Evolutionary conservation across 768 basidiomycete species (phyloP).

Genomic region (Boletus pseudopeckii): DNA sequence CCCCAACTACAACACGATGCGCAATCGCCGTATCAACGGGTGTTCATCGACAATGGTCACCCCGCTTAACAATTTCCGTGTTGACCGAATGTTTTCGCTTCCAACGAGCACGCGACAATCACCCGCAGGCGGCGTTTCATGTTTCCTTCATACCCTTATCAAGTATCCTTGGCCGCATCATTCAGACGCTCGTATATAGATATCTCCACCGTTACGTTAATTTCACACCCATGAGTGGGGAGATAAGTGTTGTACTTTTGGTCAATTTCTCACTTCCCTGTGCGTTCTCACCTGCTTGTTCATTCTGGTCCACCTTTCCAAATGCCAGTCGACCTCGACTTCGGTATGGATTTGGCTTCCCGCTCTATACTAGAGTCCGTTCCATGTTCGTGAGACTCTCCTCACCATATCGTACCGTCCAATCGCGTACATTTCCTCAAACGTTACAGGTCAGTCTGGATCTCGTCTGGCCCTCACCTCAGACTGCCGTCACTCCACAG

Average conservation of each 20-base stretch:
- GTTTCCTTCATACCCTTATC: slow-evolving; percentile 5
- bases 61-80: slow-evolving; percentile 12
- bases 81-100: slow-evolving; percentile 1
- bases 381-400: neutral
- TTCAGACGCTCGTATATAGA: neutral
- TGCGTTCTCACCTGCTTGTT: neutral
- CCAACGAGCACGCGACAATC: slow-evolving; percentile 4
- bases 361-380: no score
- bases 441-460: neutral
- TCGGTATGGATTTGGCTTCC: no score
- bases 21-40: neutral
- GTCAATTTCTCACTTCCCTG: slow-evolving; percentile 1
- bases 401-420: neutral
- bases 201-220: slow-evolving; percentile 7
- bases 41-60: neutral
- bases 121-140: slow-evolving; percentile 3
- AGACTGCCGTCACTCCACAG: neutral
- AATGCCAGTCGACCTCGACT: neutral
- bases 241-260: slow-evolving; percentile 1
- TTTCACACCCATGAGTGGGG: slow-evolving; percentile 13
- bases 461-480: neutral
- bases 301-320: neutral
- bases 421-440: neutral
- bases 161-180: neutral
- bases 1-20: neutral